These are phyloP conservation scores for Rhododendron vialii DNA, from an alignment of 148 eudicot species.

Conservation along the genomic window DNA sequence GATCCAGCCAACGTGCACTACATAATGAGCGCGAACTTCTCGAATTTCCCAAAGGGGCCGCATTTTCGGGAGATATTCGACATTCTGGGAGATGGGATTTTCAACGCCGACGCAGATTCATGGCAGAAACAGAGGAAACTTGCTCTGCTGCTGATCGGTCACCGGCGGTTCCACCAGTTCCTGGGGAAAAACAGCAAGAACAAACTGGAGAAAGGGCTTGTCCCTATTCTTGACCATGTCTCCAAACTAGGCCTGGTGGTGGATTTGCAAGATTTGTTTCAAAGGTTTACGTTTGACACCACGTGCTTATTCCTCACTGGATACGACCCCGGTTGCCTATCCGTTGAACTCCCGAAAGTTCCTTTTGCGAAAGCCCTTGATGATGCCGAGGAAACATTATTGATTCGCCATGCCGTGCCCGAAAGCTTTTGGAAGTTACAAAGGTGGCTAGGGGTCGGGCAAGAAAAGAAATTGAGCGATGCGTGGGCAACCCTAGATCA, in stretches of 20 bases:
- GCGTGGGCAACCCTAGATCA: conserved; percentile 38
- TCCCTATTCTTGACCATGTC: conserved; percentile 39
- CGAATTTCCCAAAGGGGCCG: conserved; percentile 49
- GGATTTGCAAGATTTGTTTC: conserved; percentile 54
- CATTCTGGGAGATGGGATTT: conserved; percentile 50
- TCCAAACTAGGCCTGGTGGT: conserved; percentile 19
- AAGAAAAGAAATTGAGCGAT: conserved; percentile 29
- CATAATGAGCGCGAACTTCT: conserved; percentile 42
- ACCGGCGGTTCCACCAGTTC: conserved; percentile 26
- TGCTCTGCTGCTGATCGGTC: conserved; percentile 29
- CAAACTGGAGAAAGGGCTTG: conserved; percentile 33
- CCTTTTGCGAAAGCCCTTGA: conserved; percentile 47
- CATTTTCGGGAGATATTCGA: conserved; percentile 41
- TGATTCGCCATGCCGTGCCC: conserved; percentile 39
- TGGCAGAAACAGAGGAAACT: conserved; percentile 41
- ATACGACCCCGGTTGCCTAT: conserved; percentile 35
- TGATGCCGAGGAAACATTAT: conserved; percentile 36
- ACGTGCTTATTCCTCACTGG: conserved; percentile 41
- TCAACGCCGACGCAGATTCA: conserved; percentile 32
- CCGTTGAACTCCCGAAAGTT: conserved; percentile 28
- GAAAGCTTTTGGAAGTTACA: conserved; percentile 44
- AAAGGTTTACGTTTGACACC: conserved; percentile 52
- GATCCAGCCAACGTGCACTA: conserved; percentile 46
- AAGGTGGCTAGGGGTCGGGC: conserved; percentile 48
- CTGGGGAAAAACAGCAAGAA: conserved; percentile 21